phyloP scores from a whole-genome alignment of 768 basidiomycete genomes.

The Mrakia frigida region DNA sequence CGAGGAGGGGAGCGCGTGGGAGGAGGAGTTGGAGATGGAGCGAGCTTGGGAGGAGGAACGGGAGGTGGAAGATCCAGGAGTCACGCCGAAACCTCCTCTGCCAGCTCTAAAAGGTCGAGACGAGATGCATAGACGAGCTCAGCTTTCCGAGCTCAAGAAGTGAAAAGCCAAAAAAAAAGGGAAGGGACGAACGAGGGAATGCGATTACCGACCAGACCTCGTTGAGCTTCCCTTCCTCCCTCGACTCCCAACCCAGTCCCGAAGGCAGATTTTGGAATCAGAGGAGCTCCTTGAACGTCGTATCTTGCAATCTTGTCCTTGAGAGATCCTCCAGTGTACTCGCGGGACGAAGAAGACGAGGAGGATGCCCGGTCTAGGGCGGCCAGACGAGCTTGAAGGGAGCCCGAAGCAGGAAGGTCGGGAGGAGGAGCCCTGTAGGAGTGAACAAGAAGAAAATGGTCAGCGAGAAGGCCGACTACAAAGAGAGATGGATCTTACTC shows the following conservation, averaged over 20 bases:
- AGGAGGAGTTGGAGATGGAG: conserved; percentile 1
- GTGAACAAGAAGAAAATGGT: too few species aligned
- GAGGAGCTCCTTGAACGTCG: background rate
- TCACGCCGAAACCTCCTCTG: background rate
- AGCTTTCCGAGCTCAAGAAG: background rate
- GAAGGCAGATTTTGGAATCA: conserved; percentile 6
- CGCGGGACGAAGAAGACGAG: background rate
- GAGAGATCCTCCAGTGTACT: background rate
- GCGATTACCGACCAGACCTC: conserved; percentile 2
- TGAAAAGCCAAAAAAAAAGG: background rate
- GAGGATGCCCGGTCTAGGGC: background rate
- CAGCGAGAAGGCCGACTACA: background rate
- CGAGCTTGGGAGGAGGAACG: background rate
- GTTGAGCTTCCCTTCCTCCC: background rate
- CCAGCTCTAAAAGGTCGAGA: background rate
- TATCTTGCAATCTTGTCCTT: conserved; percentile 5
- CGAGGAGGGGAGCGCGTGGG: background rate
- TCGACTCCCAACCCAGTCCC: background rate
- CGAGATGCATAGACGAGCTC: background rate
- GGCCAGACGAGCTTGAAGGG: background rate
- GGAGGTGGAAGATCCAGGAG: background rate
- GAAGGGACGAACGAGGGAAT: conserved; percentile 8
- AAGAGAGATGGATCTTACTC: conserved; percentile 18
- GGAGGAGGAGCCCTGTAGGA: conserved; percentile 3
- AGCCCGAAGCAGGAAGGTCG: background rate